Evolutionary conservation across 495 filamentous ascomycete species (phyloP), one percentile per base, ranked within the genome.

Genomic region (Penicillium samsonianum): DNA sequence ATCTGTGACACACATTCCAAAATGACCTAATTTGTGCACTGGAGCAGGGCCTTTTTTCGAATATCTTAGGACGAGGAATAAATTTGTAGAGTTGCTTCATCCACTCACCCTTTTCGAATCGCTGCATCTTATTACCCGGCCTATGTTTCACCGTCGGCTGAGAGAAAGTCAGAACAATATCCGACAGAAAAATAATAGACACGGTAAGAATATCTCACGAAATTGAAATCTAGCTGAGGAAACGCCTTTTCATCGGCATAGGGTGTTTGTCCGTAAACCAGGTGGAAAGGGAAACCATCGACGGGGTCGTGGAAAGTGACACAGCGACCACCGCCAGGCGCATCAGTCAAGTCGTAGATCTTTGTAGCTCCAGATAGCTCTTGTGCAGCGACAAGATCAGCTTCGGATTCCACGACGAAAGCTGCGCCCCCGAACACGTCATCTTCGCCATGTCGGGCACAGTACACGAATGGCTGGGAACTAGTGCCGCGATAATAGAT

Each of bases 21-120:
- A 89, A 70, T 90, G 87, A 12, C 87, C 87, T 23, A 67, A 40
- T 53, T 90, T 90, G 73, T 90, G 84, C 9, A 90, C 76, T 0
- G 84, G 80, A 3, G 86, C 84, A 3, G 88, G 87, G 4, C 87
- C 84, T 44, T 25, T 43, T 22, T 12, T 28, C 26, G 26, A 22
- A 9, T 9, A 4, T 43, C 3, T 16, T 43, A 22, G 14, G 5
- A 14, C 0, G 35, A 37, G 16, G 35, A n/a, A 37, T n/a, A n/a
- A 37, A 12, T 6, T 16, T 17, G 37, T n/a, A 38, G 37, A 7
- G 16, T 6, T 16, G 37, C 37, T 7, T 16, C 23, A 28, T 30
- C 16, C 26, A 55, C 54, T 49, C 69, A 67, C 86, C 82, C n/a
- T 67, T 68, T 28, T 70, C 60, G 61, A 76, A 62, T 47, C 63